Evolutionary conservation across 2,329 filamentous ascomycete genomes (phyloP), one percentile per base, ranked within the genome.

Genomic region (Fonsecaea erecta): DNA sequence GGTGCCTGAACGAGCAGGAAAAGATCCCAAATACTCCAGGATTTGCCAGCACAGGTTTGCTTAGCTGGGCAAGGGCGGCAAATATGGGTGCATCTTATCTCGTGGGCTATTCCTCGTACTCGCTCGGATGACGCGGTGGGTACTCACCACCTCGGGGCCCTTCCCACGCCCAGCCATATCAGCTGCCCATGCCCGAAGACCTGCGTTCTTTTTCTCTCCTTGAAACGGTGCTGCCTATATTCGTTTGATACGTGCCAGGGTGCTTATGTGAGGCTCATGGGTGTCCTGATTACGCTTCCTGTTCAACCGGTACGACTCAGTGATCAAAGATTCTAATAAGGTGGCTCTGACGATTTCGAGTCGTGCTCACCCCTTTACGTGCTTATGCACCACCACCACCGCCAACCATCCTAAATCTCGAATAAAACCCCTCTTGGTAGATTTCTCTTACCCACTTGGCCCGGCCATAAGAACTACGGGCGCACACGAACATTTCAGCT

Each of bases 81-180:
- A 58, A 37, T 35, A 52, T 62, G 34, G 55, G 43, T 24, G 43
- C 18, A 34, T 59, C 32, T 64, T 28, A 37, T 21, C 24, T 65
- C 57, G 62, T 66, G 63, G 60, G 56, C 32, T 56, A 21, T 8
- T 30, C 3, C 28, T 30, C 28, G 28, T 30, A 30, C 28, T 53
- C 57, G 60, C 11, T 60, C 46, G 37, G 61, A 64, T 64, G 63
- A 62, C 57, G 54, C 28, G 60, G 60, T 61, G 58, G 62, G 65
- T 34, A 51, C 62, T 54, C 14, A 32, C n/a, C 37, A 18, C 7
- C 46, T 16, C 24, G 1, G 34, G 46, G 16, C 5, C 37, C 40
- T 56, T 62, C 40, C 40, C 37, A 37, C 35, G 32, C 58, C 52
- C 51, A 52, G 35, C 59, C 48, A 64, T 52, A 68, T 65, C 66